Base-by-base conservation (phyloP, 1,284 basidiomycete species). In the Cutaneotrichosporon sp. region DNA sequence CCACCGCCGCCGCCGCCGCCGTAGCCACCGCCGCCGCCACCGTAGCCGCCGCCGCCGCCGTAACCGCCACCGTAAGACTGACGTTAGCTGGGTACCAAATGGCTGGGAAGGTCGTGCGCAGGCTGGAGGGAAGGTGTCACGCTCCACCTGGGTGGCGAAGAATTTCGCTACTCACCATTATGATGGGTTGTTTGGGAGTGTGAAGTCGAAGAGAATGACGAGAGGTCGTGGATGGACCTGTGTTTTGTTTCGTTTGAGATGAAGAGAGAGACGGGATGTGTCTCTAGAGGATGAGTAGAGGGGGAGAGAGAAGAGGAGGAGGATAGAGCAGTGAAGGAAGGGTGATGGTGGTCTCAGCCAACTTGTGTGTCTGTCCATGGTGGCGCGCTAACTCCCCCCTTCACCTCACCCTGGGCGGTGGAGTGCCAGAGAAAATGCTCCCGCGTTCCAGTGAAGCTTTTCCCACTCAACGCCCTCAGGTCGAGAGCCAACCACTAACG, bases 1-100 rank as follows among this genome's bases (percentile, higher is more conserved):
- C 58, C n/a, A n/a, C n/a, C n/a, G n/a, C n/a, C 82, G 16, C 83
- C 70, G 52, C 58, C 66, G 50, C 68, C 68, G 27, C 65, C 67
- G 58, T 64, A 61, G 31, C 62, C 58, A 51, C 69, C 69, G 50
- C 67, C 68, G 11, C 83, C 81, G 47, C 83, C 81, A 38, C 82
- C 81, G 8, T 82, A 68, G 42, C 69, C 66, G 54, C 73, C 72
- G 42, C n/a, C n/a, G n/a, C 72, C 69, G 54, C 72, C 60, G 54
- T 64, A 69, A 46, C 70, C 69, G 59, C 71, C 71, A 47, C 73
- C 74, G 72, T 75, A 72, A 65, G 72, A 73, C 71, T 72, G 65
- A n/a, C 20, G 61, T 58, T 24, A 62, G 60, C 27, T 16, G 24
- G 31, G n/a, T n/a, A n/a, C n/a, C n/a, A n/a, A n/a, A n/a, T n/a